Evolutionary conservation across 139 green algal species (phyloP).

Genomic region (Chlorella sp.): DNA sequence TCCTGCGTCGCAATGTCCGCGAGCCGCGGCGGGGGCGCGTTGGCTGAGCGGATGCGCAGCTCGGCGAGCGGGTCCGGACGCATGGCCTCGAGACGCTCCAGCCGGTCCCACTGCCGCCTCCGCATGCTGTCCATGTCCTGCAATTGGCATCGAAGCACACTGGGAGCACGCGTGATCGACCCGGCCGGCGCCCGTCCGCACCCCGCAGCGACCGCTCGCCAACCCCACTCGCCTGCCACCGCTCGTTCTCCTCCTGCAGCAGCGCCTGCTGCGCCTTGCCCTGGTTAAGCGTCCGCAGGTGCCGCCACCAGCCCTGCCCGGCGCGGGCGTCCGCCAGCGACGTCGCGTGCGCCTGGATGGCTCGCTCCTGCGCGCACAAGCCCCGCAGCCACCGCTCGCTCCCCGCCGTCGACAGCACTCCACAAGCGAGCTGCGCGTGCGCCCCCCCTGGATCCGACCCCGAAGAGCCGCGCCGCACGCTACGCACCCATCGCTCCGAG

Average conservation of each 20-base stretch:
- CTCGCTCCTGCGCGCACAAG: slow-evolving; percentile 8
- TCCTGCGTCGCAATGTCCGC: not conserved
- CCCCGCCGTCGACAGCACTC: not conserved
- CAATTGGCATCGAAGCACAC: too few relatives aligned
- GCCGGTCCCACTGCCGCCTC: slow-evolving; percentile 7
- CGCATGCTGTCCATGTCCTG: slow-evolving; percentile 5
- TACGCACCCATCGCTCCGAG: slow-evolving; percentile 12
- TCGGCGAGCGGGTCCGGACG: not conserved
- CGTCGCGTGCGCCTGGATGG: slow-evolving; percentile 25
- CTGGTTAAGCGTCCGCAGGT: slow-evolving; percentile 16
- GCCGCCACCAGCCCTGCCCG: slow-evolving; percentile 28
- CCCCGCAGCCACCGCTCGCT: not conserved
- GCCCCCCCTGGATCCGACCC: too few relatives aligned
- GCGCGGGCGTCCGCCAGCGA: slow-evolving; percentile 27
- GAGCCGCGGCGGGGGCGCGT: not conserved
- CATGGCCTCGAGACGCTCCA: slow-evolving; percentile 3
- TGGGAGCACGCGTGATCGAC: too few relatives aligned
- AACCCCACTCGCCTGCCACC: slow-evolving; percentile 16
- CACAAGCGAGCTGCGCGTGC: too few relatives aligned
- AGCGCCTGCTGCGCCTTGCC: slow-evolving; percentile 9
- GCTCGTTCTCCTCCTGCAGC: slow-evolving; percentile 17
- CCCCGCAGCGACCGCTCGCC: too few relatives aligned
- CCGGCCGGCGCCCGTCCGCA: too few relatives aligned
- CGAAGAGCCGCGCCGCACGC: too few relatives aligned
- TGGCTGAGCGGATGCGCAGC: not conserved